Conservation (phyloP, 345 rosid species). For the Angophora floribunda region DNA sequence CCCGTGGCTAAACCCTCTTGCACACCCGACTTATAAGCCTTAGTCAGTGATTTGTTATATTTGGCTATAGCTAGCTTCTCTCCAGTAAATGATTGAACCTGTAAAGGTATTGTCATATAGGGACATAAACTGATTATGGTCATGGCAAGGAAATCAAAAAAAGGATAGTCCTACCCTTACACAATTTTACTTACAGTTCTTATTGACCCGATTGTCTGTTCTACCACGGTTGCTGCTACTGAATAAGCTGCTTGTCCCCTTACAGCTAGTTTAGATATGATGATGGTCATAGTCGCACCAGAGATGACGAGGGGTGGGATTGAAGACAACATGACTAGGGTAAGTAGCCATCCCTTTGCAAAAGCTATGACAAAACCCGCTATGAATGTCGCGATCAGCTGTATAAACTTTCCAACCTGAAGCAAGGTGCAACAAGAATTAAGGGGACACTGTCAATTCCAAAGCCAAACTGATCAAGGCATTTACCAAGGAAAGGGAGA, state of each 20-base stretch:
- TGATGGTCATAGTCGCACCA: constrained; percentile 2
- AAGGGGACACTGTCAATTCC: not conserved
- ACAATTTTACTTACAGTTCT: not conserved
- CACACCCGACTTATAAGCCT: constrained; percentile 1
- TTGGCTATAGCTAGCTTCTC: constrained; percentile 3
- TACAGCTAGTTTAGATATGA: not conserved
- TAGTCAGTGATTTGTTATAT: not conserved
- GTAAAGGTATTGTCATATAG: not conserved
- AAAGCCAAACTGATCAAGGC: not conserved
- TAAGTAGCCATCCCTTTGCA: constrained; percentile 5
- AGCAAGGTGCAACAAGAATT: not conserved
- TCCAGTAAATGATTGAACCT: constrained; percentile 10
- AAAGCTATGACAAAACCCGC: constrained; percentile 7
- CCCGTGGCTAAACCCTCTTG: constrained; percentile 7
- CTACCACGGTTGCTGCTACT: constrained; percentile 1
- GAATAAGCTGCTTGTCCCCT: constrained; percentile 3
- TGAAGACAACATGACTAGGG: constrained; percentile 4
- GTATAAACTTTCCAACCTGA: constrained; percentile 9
- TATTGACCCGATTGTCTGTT: constrained; percentile 1
- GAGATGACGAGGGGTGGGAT: not conserved
- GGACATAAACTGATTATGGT: not conserved
- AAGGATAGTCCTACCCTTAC: not conserved
- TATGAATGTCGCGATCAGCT: not conserved
- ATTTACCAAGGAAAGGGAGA: not conserved
- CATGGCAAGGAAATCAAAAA: not conserved